Base-by-base conservation (phyloP, 2,329 filamentous ascomycete genomes). In the Colletotrichum gigasporum region DNA sequence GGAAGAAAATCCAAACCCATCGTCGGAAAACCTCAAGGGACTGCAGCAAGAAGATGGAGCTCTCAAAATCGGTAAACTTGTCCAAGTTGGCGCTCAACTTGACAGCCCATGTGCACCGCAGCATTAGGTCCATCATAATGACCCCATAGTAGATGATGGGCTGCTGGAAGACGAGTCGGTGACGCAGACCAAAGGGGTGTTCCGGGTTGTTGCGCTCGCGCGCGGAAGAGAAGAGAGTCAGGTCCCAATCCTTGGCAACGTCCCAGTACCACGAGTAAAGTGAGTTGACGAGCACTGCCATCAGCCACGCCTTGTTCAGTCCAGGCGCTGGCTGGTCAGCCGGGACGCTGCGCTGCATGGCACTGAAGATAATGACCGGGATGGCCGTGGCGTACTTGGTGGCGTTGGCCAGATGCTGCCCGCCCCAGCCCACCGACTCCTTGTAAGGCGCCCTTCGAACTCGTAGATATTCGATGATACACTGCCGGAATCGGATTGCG, bases 251-350 rank as follows among this genome's bases (percentile, higher is more conserved):
- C 80, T 94, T 96, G 58, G 93, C 86, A 28, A 98, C 89, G 72
- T 99, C 96, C 96, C 96, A 99, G 83, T 96, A 99, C 81, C 98
- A 98, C n/a, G 91, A 94, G 79, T 97, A 99, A 44, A 91, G 82
- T 12, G 93, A 96, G 77, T 99, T 97, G 71, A 96, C 74, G 32
- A 93, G 81, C 28, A 93, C 91, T 42, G 91, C 91, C 34, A 85
- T 78, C 28, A 96, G 81, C 90, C 93, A 96, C 48, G 81, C 80
- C 39, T 81, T 81, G 75, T 87, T 85, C 61, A 87, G 73, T 1
- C 74, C 71, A 4, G 77, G 71, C 9, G 70, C 75, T 20, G 74
- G 76, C 34, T 74, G 74, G 12, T 77, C 78, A 39, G 75, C 71
- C 32, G 74, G 86, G 75, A 76, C 84, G 81, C 75, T 88, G 65